Conservation (phyloP, 208 protist genomes). For the Trichomonas gallinae region DNA sequence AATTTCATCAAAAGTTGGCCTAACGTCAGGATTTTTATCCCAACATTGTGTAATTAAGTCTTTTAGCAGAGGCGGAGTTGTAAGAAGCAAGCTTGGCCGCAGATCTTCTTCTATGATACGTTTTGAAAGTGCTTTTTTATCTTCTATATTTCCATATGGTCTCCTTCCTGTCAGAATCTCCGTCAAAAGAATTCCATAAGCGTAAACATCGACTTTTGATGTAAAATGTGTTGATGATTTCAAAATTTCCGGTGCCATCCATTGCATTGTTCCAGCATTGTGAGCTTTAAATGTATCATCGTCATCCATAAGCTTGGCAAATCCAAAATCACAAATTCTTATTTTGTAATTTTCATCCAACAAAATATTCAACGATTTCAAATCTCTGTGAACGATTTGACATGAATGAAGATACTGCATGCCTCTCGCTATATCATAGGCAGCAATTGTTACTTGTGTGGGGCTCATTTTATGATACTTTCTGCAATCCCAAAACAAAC, state of each 20-base stretch:
- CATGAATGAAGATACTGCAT: not conserved
- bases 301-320: not conserved
- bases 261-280: not conserved
- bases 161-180: not conserved
- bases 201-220: constrained; percentile 13
- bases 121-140: not conserved
- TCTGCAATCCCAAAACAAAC: not conserved
- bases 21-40: not conserved
- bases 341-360: not conserved
- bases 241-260: constrained; percentile 18
- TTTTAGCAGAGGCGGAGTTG: not conserved
- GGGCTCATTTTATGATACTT: not conserved
- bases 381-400: not conserved
- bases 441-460: not conserved
- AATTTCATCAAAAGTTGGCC: constrained; percentile 5
- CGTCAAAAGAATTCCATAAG: not conserved
- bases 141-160: not conserved
- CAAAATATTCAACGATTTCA: not conserved
- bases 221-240: not conserved
- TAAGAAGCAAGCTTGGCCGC: not conserved
- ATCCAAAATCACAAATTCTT: not conserved
- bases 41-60: not conserved
- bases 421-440: not conserved
- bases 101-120: not conserved
- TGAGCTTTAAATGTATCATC: not conserved